A percentile compares a stretch with the other conserved stretches of the same genome.
Evolutionary conservation across 768 basidiomycete species (phyloP).

Genomic region (Suillus alpinus): DNA sequence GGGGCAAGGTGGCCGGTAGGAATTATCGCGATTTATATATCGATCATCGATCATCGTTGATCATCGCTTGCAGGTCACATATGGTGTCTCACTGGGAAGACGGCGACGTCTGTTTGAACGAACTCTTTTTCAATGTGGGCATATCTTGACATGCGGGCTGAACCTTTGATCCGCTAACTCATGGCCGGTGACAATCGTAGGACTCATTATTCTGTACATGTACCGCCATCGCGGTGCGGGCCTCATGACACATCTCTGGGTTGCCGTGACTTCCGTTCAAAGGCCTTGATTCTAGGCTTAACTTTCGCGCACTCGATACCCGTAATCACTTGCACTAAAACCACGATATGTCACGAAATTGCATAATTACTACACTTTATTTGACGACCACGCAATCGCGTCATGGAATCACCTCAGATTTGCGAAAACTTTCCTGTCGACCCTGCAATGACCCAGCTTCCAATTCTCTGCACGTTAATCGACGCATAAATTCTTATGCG

Average conservation of each 20-base stretch:
- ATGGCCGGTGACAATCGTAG: slow-evolving; percentile 35
- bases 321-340: slow-evolving; percentile 11
- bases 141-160: slow-evolving; percentile 6
- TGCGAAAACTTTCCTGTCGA: neutral
- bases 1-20: slow-evolving; percentile 82
- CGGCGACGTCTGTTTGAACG: slow-evolving; percentile 71
- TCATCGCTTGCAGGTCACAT: slow-evolving; percentile 53
- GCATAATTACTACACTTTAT: neutral
- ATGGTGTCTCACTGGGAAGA: slow-evolving; percentile 90
- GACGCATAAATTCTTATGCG: neutral
- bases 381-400: neutral
- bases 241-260: slow-evolving; percentile 24
- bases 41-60: slow-evolving; percentile 9
- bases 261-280: neutral
- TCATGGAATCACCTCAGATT: neutral
- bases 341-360: slow-evolving; percentile 1
- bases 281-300: neutral
- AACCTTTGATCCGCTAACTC: slow-evolving; percentile 5
- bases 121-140: slow-evolving; percentile 77
- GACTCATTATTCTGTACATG: slow-evolving; percentile 70
- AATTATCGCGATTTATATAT: slow-evolving; percentile 5
- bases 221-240: slow-evolving; percentile 60
- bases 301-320: slow-evolving; percentile 13
- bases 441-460: neutral
- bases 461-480: neutral